Conservation (phyloP, 208 protist genomes). For the Blechomonas ayalai region DNA sequence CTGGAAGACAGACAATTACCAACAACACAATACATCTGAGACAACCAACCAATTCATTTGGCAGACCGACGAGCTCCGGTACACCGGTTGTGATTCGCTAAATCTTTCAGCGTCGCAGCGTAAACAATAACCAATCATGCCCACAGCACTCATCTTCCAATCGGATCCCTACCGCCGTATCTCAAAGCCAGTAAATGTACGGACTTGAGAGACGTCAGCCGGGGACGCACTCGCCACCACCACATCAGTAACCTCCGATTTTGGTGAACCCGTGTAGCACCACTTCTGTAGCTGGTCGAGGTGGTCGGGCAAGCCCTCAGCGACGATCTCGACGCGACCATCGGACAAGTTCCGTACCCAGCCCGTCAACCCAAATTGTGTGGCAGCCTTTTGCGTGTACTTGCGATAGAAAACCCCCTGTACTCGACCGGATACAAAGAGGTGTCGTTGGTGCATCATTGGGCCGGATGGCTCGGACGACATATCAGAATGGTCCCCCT, state of each 20-base stretch:
- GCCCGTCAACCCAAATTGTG: slow-evolving; percentile 47
- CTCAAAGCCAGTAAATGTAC: too few relatives aligned
- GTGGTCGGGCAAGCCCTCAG: slow-evolving; percentile 41
- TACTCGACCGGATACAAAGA: slow-evolving; percentile 72
- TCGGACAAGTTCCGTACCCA: slow-evolving; percentile 77
- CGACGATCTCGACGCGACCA: slow-evolving; percentile 67
- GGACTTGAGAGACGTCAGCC: too few relatives aligned
- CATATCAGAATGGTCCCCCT: too few relatives aligned
- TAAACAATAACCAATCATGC: neutral
- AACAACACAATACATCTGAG: too few relatives aligned
- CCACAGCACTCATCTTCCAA: neutral
- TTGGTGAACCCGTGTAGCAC: slow-evolving; percentile 73
- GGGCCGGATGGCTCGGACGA: too few relatives aligned
- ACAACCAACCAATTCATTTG: too few relatives aligned
- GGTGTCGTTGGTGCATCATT: slow-evolving; percentile 18
- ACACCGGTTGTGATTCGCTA: too few relatives aligned
- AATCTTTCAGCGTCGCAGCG: too few relatives aligned
- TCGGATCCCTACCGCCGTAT: too few relatives aligned
- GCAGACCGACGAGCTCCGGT: too few relatives aligned
- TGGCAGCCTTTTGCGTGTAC: slow-evolving; percentile 44
- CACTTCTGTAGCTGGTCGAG: slow-evolving; percentile 47
- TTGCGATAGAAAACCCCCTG: slow-evolving; percentile 90
- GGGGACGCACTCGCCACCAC: slow-evolving; percentile 9
- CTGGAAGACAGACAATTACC: too few relatives aligned
- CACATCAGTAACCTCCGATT: slow-evolving; percentile 35